These are phyloP conservation scores for Loxodes magnus DNA, from an alignment of 73 alveolate genomes.

Conservation along the genomic window DNA sequence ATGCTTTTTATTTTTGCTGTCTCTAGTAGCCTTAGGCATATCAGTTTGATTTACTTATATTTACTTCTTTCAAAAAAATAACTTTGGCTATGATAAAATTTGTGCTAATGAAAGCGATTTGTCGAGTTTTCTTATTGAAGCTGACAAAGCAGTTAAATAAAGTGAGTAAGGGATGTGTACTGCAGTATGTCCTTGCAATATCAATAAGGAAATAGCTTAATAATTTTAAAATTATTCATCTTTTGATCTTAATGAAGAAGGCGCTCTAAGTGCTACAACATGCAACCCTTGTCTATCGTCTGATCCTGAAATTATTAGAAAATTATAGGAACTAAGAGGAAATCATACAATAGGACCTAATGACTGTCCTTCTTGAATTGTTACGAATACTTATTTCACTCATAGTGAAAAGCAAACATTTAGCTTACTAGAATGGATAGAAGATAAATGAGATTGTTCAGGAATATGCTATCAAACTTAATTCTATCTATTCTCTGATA, in stretches of 20 bases:
- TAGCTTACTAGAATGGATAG: neutral
- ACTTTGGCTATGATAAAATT: neutral
- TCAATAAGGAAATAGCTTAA: no score
- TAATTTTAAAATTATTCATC: no score
- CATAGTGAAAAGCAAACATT: neutral
- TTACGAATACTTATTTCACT: neutral
- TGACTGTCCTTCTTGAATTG: neutral
- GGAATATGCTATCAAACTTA: neutral
- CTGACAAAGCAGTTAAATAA: no score
- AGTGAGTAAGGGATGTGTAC: no score
- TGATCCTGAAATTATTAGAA: neutral
- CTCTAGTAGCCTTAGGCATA: neutral
- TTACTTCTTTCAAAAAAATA: neutral
- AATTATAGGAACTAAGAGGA: no score
- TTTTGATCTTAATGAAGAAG: neutral
- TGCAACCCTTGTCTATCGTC: constrained; percentile 3
- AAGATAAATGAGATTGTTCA: neutral
- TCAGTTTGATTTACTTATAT: neutral
- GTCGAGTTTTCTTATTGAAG: no score
- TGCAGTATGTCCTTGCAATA: no score
- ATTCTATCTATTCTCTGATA: neutral
- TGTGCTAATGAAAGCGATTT: no score
- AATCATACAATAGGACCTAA: neutral
- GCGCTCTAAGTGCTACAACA: neutral
- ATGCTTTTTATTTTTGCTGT: neutral